phyloP scores from a whole-genome alignment of 1,139 yeast genomes.

The Kazachstania sp. region DNA sequence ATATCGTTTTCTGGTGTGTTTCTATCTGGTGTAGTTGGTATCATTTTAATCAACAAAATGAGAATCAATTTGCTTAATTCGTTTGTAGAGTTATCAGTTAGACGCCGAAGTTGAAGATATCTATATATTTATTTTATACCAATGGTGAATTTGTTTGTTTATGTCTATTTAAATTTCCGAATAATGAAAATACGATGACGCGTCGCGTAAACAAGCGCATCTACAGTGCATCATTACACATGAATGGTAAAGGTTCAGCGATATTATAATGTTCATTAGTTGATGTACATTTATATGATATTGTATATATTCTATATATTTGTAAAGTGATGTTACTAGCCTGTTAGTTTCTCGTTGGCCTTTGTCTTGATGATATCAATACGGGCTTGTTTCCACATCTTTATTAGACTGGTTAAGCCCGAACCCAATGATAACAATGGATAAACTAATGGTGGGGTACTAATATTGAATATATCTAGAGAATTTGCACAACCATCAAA shows the following conservation, averaged over 20 bases:
- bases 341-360: background rate
- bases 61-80: too few species aligned
- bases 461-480: slow-evolving; percentile 35
- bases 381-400: slow-evolving; percentile 28
- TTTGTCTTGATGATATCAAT: slow-evolving; percentile 1
- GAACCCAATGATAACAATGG: slow-evolving; percentile 31
- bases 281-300: background rate
- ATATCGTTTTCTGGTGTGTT: background rate
- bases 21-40: slow-evolving; percentile 3
- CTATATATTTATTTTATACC: too few species aligned
- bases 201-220: too few species aligned
- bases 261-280: background rate
- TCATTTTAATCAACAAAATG: background rate
- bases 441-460: slow-evolving; percentile 30
- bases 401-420: slow-evolving; percentile 35
- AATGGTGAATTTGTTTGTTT: too few species aligned
- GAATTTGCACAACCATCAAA: slow-evolving; percentile 40
- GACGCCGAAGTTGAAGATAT: too few species aligned
- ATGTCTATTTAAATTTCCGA: too few species aligned
- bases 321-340: background rate
- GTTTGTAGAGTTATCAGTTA: too few species aligned
- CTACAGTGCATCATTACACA: too few species aligned
- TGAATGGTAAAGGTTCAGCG: background rate
- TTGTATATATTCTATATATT: background rate
- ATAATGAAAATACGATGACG: too few species aligned